Evolutionary conservation across 108 stramenopile genomes (phyloP), one percentile per base, ranked within the genome.

Genomic region (Mediolabrus comicus): DNA sequence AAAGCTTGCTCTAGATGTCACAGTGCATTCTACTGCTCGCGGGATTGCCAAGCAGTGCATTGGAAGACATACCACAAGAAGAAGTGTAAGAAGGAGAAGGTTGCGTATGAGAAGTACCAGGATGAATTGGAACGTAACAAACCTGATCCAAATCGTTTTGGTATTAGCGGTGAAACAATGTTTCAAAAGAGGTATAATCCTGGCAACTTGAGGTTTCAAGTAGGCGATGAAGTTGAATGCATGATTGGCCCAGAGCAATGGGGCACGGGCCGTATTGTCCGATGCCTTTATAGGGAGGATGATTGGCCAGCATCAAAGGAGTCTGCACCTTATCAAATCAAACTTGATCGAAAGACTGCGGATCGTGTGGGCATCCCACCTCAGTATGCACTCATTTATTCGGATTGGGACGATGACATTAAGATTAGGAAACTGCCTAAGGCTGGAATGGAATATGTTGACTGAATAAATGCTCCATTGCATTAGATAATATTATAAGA

Each of bases 71-170:
- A 14, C 0, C 71, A 72, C 27, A 72, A 66, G 32, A 65, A 72
- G 33, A 22, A 36, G 14, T 72, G 71, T 64, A 72, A 72, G 64
- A 65, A 65, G 58, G 59, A 72, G 53, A 65, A 54, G 71, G 25
- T 13, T 9, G 64, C 53, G 1, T 25, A 55, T 28, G 71, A 72
- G 19, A 34, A 55, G 33, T 72, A 72, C 32, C 35, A 59, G 27
- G 22, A 29, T 17, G 64, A 72, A 39, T 14, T 65, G 64, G 31
- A 24, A 16, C 6, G 19, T 19, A 17, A 55, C 53, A 58, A 59
- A 9, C 8, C 65, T 22, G 58, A 59, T 26, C 65, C 65, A 13
- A 32, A 66, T 54, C 55, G 56, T 24, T 66, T 66, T 59, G 30
- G 53, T 58, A 56, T 57, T 25, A 27, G 38, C 39, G 57, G 28